Conservation (phyloP, 129 eudicot genomes). For the Pseudognaphalium luteoalbum region DNA sequence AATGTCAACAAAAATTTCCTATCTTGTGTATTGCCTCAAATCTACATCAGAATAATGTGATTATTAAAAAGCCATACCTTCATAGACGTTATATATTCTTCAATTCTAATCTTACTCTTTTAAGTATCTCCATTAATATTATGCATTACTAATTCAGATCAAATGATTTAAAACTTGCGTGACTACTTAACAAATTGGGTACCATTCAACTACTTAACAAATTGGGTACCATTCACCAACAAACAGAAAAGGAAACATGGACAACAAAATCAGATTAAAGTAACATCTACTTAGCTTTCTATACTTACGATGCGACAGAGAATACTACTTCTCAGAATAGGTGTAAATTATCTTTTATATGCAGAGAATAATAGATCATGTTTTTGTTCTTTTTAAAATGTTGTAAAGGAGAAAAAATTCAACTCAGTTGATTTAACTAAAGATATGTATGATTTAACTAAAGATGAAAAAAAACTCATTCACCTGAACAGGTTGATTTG, state of each 20-base stretch:
- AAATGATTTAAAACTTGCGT: too few species aligned
- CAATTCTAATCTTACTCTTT: too few species aligned
- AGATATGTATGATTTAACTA: neutral
- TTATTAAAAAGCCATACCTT: too few species aligned
- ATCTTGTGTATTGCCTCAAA: too few species aligned
- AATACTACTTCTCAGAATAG: neutral
- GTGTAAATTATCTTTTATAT: neutral
- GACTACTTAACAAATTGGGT: too few species aligned
- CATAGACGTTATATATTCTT: too few species aligned
- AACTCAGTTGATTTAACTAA: too few species aligned
- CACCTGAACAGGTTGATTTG: neutral
- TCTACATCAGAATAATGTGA: too few species aligned
- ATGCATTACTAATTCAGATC: too few species aligned
- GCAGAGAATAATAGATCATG: neutral
- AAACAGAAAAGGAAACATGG: neutral
- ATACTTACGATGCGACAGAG: neutral
- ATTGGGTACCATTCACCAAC: neutral
- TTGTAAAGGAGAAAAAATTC: too few species aligned
- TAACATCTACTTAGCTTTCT: neutral
- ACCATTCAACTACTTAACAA: neutral
- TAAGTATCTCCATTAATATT: too few species aligned
- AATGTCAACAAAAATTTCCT: too few species aligned
- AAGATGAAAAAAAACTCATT: neutral
- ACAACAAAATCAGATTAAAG: neutral
- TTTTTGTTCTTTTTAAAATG: neutral